Conservation (phyloP, 192 early-diverging fungal species). For the Gonapodya prolifera region DNA sequence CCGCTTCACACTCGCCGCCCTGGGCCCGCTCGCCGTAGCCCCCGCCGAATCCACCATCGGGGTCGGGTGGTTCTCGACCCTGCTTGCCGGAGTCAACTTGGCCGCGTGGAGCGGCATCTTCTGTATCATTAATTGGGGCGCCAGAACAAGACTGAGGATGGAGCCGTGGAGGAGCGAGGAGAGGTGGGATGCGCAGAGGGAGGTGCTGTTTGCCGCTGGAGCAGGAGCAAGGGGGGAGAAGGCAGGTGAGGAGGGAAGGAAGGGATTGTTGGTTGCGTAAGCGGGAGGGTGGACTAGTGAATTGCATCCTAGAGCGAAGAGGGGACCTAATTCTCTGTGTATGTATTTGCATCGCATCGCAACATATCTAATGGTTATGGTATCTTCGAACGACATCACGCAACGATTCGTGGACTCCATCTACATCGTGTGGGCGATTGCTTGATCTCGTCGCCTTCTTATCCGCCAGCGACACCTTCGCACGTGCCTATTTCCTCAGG, state of each 20-base stretch:
- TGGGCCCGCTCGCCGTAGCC: background rate
- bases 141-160: background rate
- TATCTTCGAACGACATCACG: too few relatives aligned
- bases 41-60: background rate
- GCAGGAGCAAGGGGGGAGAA: too few relatives aligned
- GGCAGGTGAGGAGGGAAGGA: background rate
- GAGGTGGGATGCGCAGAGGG: background rate
- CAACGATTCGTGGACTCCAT: too few relatives aligned
- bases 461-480: too few relatives aligned
- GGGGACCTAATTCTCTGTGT: too few relatives aligned
- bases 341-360: too few relatives aligned
- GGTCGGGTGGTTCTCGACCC: background rate
- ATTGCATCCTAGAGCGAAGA: too few relatives aligned
- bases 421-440: too few relatives aligned
- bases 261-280: background rate
- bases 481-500: too few relatives aligned
- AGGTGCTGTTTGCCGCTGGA: too few relatives aligned
- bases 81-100: background rate
- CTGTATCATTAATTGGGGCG: background rate
- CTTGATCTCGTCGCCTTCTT: too few relatives aligned
- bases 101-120: background rate
- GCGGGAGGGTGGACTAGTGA: background rate
- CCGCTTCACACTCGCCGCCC: background rate
- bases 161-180: conserved; percentile 1
- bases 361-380: too few relatives aligned